Evolutionary conservation across 768 basidiomycete genomes (phyloP).

Genomic region (Psilocybe cyanescens): DNA sequence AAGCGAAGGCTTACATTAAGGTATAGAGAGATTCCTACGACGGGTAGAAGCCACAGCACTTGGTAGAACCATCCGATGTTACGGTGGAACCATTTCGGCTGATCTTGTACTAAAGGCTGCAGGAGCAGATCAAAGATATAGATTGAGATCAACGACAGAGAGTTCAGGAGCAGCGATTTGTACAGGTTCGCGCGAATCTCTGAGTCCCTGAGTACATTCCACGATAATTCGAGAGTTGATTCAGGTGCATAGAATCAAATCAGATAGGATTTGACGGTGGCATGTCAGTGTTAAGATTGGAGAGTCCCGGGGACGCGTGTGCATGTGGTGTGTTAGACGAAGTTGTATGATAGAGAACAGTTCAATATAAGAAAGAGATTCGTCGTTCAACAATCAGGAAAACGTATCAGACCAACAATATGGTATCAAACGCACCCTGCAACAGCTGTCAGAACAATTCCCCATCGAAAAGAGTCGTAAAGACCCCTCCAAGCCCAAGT

Average conservation of each 20-base stretch:
- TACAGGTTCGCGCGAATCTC: slow-evolving; percentile 76
- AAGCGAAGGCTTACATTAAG: slow-evolving; percentile 65
- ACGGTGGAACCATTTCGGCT: slow-evolving; percentile 68
- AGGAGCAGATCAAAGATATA: slow-evolving; percentile 78
- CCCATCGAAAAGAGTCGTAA: slow-evolving; percentile 76
- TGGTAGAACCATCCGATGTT: slow-evolving; percentile 81
- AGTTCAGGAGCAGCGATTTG: slow-evolving; percentile 78
- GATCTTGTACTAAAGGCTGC: slow-evolving; percentile 64
- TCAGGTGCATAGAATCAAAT: too few species aligned
- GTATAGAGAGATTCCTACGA: slow-evolving; percentile 77
- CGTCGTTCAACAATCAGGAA: not conserved
- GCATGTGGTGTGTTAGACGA: not conserved
- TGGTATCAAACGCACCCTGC: slow-evolving; percentile 47
- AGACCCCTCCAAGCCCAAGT: slow-evolving; percentile 64
- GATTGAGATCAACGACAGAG: slow-evolving; percentile 70
- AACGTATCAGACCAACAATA: not conserved
- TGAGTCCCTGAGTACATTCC: slow-evolving; percentile 55
- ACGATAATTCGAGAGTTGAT: not conserved
- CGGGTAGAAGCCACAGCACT: slow-evolving; percentile 78
- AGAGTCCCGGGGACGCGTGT: not conserved
- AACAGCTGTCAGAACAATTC: slow-evolving; percentile 59
- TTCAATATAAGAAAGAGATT: not conserved
- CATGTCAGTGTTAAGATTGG: not conserved
- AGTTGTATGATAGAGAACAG: not conserved
- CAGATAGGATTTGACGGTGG: too few species aligned